Evolutionary conservation across 768 basidiomycete species (phyloP), one percentile per base, ranked within the genome.

Genomic region (Hypholoma sublateritium): DNA sequence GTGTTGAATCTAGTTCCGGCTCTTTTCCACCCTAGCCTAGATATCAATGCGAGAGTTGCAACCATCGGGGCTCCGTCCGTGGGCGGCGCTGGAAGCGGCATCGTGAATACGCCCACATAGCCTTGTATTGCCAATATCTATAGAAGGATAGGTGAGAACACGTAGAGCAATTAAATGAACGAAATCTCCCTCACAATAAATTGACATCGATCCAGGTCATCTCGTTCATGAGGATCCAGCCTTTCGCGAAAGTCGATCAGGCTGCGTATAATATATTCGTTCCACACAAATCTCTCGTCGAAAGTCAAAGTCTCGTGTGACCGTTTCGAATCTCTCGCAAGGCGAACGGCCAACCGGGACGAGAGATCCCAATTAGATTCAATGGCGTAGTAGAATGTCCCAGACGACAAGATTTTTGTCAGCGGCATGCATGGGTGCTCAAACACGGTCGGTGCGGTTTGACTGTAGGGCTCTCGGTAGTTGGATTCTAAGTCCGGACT

Each of bases 1-100:
- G 95, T 95, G 69, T 97, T 98, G 76, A 98, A 99, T 37, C 97
- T 85, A 17, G 97, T 98, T 3, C 97, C 97, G 22, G 97, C 95
- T 61, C 96, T 82, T 73, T 93, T 95, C 88, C 92, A 95, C 9
- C 95, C 89, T 4, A 98, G 79, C 39, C 97, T 80, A 12, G 91
- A 93, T 49, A 98, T 89, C 55, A 99, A 73, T 4, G 87, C 84
- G 19, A 97, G 70, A 1, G 90, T 91, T 4, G 84, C 89, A 57
- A 91, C 77, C 17, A 80, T 79, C 6, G 88, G 93, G 32, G 82
- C 71, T n/a, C 86, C 88, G 70, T 85, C 81, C 32, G 84, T 85
- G 19, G 90, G 91, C 16, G 85, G 90, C 19, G 85, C 87, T 48
- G 87, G 88, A 17, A 89, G 76, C 7, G 89, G 80, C 76, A 98